Conservation (phyloP, 116 monocot genomes). For the Dioscorea cayenensis region DNA sequence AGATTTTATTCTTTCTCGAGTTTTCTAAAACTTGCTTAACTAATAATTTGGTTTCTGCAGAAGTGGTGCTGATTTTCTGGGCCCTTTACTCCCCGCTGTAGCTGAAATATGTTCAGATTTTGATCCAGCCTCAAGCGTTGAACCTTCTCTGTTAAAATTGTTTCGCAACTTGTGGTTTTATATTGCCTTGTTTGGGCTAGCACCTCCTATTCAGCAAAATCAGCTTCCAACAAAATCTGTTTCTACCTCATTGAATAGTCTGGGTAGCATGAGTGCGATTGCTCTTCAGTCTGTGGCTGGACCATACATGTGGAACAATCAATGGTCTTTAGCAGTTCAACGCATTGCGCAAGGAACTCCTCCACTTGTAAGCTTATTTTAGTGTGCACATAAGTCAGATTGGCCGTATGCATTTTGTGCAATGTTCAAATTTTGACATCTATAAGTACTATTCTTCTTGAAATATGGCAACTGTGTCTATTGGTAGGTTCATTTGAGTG, state of each 20-base stretch:
- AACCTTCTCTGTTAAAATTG: constrained; percentile 85
- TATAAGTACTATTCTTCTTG: too few species aligned
- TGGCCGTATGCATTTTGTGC: too few species aligned
- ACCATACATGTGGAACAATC: constrained; percentile 85
- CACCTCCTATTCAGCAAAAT: constrained; percentile 75
- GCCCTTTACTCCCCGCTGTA: constrained; percentile 93
- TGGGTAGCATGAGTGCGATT: constrained; percentile 52
- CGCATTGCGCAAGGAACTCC: constrained; percentile 88
- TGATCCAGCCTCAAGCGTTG: constrained; percentile 64
- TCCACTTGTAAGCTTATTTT: constrained; percentile 57
- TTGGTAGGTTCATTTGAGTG: too few species aligned
- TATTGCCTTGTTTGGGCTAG: constrained; percentile 92
- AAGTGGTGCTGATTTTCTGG: constrained; percentile 96
- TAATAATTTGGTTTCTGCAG: constrained; percentile 33
- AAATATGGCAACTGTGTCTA: too few species aligned
- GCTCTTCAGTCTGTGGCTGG: constrained; percentile 82
- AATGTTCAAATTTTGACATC: background rate
- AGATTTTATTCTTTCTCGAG: background rate
- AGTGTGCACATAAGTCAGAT: too few species aligned
- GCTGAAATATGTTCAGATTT: constrained; percentile 99
- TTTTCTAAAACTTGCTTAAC: background rate
- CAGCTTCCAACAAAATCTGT: constrained; percentile 48
- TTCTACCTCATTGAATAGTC: constrained; percentile 51
- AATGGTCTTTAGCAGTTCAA: constrained; percentile 81
- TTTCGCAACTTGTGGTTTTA: constrained; percentile 99